A percentile compares a stretch with the other conserved stretches of the same genome.
phyloP scores from a whole-genome alignment of 208 protist genomes.

The Herpetomonas samuelpessoai region DNA sequence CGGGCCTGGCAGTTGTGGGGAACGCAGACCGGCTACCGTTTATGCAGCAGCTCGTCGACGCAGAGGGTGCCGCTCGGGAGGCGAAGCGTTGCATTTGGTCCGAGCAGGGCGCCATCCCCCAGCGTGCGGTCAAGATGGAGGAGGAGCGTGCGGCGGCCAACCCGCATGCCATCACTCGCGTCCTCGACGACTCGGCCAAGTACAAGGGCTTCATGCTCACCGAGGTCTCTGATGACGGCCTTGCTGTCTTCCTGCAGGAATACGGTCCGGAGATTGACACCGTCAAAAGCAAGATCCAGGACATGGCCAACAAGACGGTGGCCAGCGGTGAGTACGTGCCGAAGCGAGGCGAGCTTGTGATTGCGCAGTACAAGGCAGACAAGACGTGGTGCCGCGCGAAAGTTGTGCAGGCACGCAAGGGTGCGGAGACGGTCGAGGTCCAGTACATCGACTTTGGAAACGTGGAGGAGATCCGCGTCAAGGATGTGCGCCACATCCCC shows the following conservation, averaged over 20 bases:
- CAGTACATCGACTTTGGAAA: conserved; percentile 91
- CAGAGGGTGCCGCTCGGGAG: conserved; percentile 51
- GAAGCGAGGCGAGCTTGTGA: conserved; percentile 74
- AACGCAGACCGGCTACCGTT: conserved; percentile 77
- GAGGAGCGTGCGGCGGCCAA: conserved; percentile 41
- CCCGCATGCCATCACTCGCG: conserved; percentile 25
- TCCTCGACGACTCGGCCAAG: conserved; percentile 41
- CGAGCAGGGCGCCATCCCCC: conserved; percentile 35
- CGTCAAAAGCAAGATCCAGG: conserved; percentile 47
- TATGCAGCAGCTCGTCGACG: conserved; percentile 66
- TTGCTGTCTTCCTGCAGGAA: conserved; percentile 74
- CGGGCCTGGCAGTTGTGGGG: conserved; percentile 73
- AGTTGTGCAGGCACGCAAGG: conserved; percentile 43
- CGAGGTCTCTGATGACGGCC: conserved; percentile 70
- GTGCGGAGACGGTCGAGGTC: conserved; percentile 44
- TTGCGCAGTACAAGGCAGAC: conserved; percentile 70
- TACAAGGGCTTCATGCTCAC: conserved; percentile 50
- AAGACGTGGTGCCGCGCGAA: conserved; percentile 81
- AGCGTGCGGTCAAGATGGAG: conserved; percentile 67
- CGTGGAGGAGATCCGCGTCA: conserved; percentile 37
- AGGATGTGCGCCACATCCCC: conserved; percentile 65
- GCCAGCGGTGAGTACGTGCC: conserved; percentile 18
- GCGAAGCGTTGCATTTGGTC: conserved; percentile 68
- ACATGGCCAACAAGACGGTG: conserved; percentile 48
- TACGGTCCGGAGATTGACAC: conserved; percentile 34